A percentile compares a stretch with the other conserved stretches of the same genome.
phyloP scores from a whole-genome alignment of 495 filamentous ascomycete species.

The Staphylotrichum tortipilum region DNA sequence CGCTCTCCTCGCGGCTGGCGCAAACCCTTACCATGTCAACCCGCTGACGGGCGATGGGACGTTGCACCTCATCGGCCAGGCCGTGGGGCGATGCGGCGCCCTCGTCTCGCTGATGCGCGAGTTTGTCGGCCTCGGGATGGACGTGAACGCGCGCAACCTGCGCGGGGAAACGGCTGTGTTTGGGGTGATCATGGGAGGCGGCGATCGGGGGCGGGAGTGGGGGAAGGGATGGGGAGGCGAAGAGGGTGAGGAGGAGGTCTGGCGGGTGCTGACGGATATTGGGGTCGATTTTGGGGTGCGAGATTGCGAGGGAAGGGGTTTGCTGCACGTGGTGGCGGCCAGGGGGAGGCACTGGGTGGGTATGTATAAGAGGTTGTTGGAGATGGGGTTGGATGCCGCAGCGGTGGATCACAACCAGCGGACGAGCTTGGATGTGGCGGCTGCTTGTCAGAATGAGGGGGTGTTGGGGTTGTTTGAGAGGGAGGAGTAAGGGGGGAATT shows the following conservation, averaged over 20 bases:
- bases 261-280: neutral
- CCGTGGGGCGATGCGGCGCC: neutral
- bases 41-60: constrained; percentile 16
- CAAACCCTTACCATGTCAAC: constrained; percentile 11
- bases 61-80: constrained; percentile 16
- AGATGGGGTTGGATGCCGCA: constrained; percentile 24
- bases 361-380: constrained; percentile 18
- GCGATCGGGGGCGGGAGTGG: neutral
- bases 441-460: constrained; percentile 9
- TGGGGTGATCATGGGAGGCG: constrained; percentile 6
- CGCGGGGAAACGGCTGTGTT: constrained; percentile 28
- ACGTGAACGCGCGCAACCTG: constrained; percentile 26
- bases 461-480: constrained; percentile 14
- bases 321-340: constrained; percentile 19
- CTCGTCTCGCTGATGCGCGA: constrained; percentile 8
- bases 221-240: neutral
- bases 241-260: neutral
- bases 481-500: too few relatives aligned
- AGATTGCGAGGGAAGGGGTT: constrained; percentile 1
- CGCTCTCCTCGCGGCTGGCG: constrained; percentile 14
- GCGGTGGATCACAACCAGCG: constrained; percentile 23
- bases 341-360: neutral
- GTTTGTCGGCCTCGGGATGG: constrained; percentile 17
- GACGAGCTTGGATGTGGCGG: constrained; percentile 20
- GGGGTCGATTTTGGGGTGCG: constrained; percentile 9